A percentile compares a stretch with the other conserved stretches of the same genome.
These are phyloP conservation scores for Penstemon newberryi DNA, from an alignment of 257 asterid genomes.

Conservation along the genomic window DNA sequence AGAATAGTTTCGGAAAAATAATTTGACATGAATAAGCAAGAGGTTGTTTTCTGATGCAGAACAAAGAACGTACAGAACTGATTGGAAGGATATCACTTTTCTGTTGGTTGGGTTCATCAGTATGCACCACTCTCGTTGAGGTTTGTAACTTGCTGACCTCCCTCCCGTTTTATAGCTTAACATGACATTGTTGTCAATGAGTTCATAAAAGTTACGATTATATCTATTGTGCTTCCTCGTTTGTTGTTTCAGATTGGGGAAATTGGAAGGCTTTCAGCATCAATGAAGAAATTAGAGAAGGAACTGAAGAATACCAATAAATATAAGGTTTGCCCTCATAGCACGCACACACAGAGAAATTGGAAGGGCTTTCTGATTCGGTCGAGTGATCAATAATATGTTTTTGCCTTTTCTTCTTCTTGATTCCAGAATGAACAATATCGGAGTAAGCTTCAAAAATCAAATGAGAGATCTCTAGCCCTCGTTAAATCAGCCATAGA, in stretches of 20 bases:
- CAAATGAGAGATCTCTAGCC: slow-evolving; percentile 79
- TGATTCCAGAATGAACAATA: slow-evolving; percentile 65
- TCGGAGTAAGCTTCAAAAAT: slow-evolving; percentile 55
- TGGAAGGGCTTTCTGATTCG: too few species aligned
- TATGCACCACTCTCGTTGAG: slow-evolving; percentile 81
- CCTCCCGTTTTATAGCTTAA: slow-evolving; percentile 17
- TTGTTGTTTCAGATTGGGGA: slow-evolving; percentile 62
- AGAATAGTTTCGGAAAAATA: neutral
- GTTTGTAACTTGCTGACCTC: slow-evolving; percentile 32
- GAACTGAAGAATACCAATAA: slow-evolving; percentile 68
- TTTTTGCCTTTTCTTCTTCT: slow-evolving; percentile 5
- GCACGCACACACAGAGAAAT: neutral
- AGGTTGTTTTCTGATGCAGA: slow-evolving; percentile 38
- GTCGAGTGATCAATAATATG: too few species aligned
- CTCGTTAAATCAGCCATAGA: slow-evolving; percentile 85
- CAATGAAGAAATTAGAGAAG: slow-evolving; percentile 74
- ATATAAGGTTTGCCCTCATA: slow-evolving; percentile 52
- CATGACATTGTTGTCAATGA: slow-evolving; percentile 1
- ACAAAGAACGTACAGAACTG: slow-evolving; percentile 78
- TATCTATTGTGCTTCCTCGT: slow-evolving; percentile 20
- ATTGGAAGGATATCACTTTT: slow-evolving; percentile 84
- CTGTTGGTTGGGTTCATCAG: slow-evolving; percentile 87
- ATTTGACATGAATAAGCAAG: neutral
- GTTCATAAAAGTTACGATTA: neutral
- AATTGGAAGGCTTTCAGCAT: slow-evolving; percentile 75